These are phyloP conservation scores for Fomitopsis schrenkii DNA, from an alignment of 1,284 basidiomycete species.

Conservation along the genomic window DNA sequence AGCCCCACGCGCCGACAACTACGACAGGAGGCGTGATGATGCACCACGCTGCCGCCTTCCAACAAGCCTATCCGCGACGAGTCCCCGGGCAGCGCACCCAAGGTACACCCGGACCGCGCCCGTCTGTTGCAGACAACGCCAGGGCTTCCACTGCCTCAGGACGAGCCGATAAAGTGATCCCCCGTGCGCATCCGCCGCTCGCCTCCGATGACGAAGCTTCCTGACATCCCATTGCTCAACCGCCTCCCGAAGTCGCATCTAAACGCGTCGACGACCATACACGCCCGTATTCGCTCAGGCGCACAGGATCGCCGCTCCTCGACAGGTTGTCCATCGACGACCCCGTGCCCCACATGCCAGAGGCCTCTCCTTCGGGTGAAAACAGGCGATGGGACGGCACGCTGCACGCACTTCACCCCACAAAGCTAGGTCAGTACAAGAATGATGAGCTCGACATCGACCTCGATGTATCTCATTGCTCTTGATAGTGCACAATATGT, in stretches of 20 bases:
- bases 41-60: not conserved
- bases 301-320: slow-evolving; percentile 29
- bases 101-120: too few species aligned
- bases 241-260: not conserved
- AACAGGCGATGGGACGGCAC: too few species aligned
- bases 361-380: slow-evolving; percentile 24
- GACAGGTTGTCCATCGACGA: slow-evolving; percentile 34
- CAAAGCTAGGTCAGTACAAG: too few species aligned
- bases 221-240: slow-evolving; percentile 1
- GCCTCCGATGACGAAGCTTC: slow-evolving; percentile 1
- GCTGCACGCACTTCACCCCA: too few species aligned
- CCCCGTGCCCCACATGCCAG: slow-evolving; percentile 5
- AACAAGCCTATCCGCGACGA: not conserved
- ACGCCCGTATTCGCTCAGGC: slow-evolving; percentile 24
- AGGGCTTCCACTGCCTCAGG: not conserved
- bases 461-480: too few species aligned
- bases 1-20: slow-evolving; percentile 7
- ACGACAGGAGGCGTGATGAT: slow-evolving; percentile 5
- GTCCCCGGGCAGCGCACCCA: not conserved
- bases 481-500: too few species aligned
- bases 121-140: slow-evolving; percentile 5
- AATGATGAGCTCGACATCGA: too few species aligned
- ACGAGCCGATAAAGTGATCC: slow-evolving; percentile 8
- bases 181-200: slow-evolving; percentile 12
- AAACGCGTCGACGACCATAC: not conserved